Percentiles rank a stretch among this genome's conserved stretches.
Conservation (phyloP, 2,329 filamentous ascomycete genomes). For the Nakataea oryzae region DNA sequence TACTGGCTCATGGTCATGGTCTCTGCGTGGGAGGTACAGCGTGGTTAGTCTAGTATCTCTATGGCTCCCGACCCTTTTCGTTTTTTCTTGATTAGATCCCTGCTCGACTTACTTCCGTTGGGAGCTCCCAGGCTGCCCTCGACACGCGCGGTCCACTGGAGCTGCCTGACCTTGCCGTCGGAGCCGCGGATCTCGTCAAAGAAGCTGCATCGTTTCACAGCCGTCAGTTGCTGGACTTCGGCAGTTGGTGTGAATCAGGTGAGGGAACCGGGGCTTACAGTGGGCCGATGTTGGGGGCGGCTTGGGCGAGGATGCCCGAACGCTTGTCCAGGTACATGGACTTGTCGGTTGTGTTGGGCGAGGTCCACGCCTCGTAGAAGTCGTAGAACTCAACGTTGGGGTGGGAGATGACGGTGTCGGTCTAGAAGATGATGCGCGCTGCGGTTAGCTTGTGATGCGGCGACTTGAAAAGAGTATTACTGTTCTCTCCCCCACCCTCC, state of each 20-base stretch:
- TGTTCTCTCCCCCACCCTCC: background rate
- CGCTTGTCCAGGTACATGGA: constrained; percentile 34
- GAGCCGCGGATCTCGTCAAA: constrained; percentile 47
- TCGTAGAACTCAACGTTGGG: constrained; percentile 46
- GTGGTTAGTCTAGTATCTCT: background rate
- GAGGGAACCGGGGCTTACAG: constrained; percentile 24
- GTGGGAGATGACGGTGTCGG: constrained; percentile 33
- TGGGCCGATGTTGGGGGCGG: constrained; percentile 55
- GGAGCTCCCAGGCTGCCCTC: constrained; percentile 27
- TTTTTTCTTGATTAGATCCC: background rate
- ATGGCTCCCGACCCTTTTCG: background rate
- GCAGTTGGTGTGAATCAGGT: background rate
- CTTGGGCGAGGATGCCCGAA: constrained; percentile 51
- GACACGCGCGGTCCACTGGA: constrained; percentile 59
- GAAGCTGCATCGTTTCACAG: constrained; percentile 13
- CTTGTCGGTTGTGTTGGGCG: constrained; percentile 31
- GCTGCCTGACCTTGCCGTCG: constrained; percentile 51
- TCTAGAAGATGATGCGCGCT: constrained; percentile 21
- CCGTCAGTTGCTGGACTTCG: background rate
- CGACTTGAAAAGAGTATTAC: background rate
- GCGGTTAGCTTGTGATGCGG: background rate
- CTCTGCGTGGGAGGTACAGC: constrained; percentile 1
- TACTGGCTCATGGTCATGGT: constrained; percentile 47
- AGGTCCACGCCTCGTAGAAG: constrained; percentile 50
- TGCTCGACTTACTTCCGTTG: constrained; percentile 1